A percentile compares a stretch with the other conserved stretches of the same genome.
Evolutionary conservation across 225 moss, liverwort and hornwort genomes (phyloP).

Genomic region (Straminergon stramineum): DNA sequence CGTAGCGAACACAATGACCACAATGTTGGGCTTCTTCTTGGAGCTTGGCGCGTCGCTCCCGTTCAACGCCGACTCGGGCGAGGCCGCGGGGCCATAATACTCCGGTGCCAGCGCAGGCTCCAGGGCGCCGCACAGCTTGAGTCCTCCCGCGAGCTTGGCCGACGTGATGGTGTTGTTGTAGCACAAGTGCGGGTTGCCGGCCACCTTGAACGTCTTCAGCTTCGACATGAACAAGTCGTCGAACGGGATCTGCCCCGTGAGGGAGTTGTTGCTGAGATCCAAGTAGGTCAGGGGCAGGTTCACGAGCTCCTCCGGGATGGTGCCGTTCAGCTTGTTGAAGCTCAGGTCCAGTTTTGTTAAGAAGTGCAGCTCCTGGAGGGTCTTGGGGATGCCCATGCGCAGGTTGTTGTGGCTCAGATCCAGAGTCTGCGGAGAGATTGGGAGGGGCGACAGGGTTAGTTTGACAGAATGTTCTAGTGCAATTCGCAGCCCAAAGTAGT

Average conservation of each 20-base stretch:
- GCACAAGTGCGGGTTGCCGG: slow-evolving; percentile 21
- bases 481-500: background rate
- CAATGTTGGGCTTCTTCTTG: slow-evolving; percentile 41
- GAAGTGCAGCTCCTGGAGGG: background rate
- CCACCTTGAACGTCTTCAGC: slow-evolving; percentile 2
- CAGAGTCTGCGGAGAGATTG: background rate
- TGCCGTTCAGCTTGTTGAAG: slow-evolving; percentile 34
- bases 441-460: background rate
- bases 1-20: slow-evolving; percentile 37
- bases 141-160: slow-evolving; percentile 14
- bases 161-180: slow-evolving; percentile 25
- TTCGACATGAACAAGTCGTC: slow-evolving; percentile 9
- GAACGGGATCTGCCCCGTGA: slow-evolving; percentile 32
- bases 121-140: slow-evolving; percentile 26
- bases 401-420: slow-evolving; percentile 24
- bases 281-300: slow-evolving; percentile 26
- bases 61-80: background rate
- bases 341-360: slow-evolving; percentile 30
- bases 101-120: slow-evolving; percentile 11
- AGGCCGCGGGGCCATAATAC: background rate
- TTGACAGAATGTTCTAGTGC: background rate
- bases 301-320: slow-evolving; percentile 3
- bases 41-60: background rate
- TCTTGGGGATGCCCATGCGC: slow-evolving; percentile 9
- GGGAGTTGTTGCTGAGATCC: slow-evolving; percentile 37